These are phyloP conservation scores for Lactarius trivialis DNA, from an alignment of 768 basidiomycete species.

Conservation along the genomic window DNA sequence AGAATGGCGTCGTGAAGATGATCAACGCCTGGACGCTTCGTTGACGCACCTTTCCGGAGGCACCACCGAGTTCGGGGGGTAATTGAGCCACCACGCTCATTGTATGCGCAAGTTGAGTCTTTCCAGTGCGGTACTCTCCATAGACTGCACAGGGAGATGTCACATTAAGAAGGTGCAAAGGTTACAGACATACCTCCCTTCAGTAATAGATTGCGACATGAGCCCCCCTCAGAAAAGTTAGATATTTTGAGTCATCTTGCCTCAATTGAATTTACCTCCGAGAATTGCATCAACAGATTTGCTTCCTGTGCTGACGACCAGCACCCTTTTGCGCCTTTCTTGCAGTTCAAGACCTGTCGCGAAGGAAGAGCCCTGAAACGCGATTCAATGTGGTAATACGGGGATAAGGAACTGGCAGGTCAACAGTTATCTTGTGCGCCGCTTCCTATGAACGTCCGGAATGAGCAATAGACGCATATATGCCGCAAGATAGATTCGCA, in stretches of 20 bases:
- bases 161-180: background rate
- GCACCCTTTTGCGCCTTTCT: conserved; percentile 73
- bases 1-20: background rate
- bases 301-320: conserved; percentile 86
- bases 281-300: conserved; percentile 86
- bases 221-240: conserved; percentile 55
- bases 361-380: conserved; percentile 76
- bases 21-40: conserved; percentile 2
- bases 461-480: conserved; percentile 1
- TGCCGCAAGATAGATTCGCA: conserved; percentile 17
- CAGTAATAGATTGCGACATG: conserved; percentile 89
- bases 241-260: background rate
- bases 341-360: conserved; percentile 88
- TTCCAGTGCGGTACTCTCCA: conserved; percentile 93
- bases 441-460: conserved; percentile 54
- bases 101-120: conserved; percentile 93
- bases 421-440: conserved; percentile 77
- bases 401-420: conserved; percentile 13
- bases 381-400: conserved; percentile 3
- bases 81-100: conserved; percentile 89
- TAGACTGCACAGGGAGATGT: conserved; percentile 51
- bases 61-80: conserved; percentile 85
- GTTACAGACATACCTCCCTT: conserved; percentile 43
- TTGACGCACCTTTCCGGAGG: conserved; percentile 66
- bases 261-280: conserved; percentile 52